A percentile compares a stretch with the other conserved stretches of the same genome.
Conservation (phyloP, 1,284 basidiomycete genomes). For the Leccinum proliferum region DNA sequence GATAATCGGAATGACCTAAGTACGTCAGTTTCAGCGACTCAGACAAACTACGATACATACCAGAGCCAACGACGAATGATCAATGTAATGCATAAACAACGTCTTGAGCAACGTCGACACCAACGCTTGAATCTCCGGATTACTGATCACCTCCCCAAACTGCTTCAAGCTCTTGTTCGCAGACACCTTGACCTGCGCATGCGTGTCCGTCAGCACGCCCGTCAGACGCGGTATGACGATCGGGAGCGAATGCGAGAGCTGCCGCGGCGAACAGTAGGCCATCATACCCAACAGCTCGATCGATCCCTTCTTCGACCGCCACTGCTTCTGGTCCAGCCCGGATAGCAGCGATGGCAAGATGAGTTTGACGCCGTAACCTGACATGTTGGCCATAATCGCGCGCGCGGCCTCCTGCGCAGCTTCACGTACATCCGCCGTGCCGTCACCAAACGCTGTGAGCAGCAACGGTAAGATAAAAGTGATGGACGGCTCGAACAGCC, state of each 20-base stretch:
- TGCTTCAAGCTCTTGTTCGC: conserved; percentile 97
- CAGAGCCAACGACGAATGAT: conserved; percentile 95
- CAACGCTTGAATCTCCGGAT: conserved; percentile 91
- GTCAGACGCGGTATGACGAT: conserved; percentile 96
- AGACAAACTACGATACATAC: conserved; percentile 38
- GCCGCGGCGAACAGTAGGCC: conserved; percentile 97
- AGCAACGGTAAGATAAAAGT: conserved; percentile 85
- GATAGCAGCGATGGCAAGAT: conserved; percentile 89
- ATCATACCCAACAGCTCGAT: conserved; percentile 98
- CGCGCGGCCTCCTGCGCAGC: conserved; percentile 92
- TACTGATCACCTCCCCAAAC: conserved; percentile 95
- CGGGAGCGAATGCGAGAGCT: conserved; percentile 83
- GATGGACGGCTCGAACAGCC: conserved; percentile 94
- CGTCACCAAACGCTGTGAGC: conserved; percentile 88
- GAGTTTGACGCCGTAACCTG: conserved; percentile 93
- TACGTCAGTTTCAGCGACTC: background rate
- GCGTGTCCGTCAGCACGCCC: conserved; percentile 94
- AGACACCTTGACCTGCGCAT: conserved; percentile 91
- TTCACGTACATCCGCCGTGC: conserved; percentile 86
- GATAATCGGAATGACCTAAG: conserved; percentile 89
- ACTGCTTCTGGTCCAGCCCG: conserved; percentile 97
- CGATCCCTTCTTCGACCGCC: conserved; percentile 97
- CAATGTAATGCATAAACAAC: conserved; percentile 98
- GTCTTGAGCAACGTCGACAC: conserved; percentile 92
- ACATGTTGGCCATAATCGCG: conserved; percentile 94